Base-by-base conservation (phyloP, 2,329 filamentous ascomycete genomes). In the Fusarium zealandicum region DNA sequence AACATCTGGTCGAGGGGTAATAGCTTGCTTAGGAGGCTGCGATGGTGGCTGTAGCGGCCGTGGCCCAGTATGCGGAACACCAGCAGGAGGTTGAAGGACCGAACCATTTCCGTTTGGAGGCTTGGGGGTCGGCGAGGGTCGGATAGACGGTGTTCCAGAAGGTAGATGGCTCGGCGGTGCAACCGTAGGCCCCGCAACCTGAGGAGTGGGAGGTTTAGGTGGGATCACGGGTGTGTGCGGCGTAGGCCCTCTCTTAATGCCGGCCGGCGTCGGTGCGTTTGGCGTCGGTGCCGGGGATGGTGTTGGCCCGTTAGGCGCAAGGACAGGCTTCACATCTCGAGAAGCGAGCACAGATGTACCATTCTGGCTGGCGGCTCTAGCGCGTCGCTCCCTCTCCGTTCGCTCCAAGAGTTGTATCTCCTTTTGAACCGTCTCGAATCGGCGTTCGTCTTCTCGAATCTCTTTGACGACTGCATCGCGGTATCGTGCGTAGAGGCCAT, bases 401-500 rank as follows among this genome's bases (percentile, higher is more conserved):
- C 81, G 80, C 70, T 93, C 85, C 41, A 95, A 81, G 52, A 86
- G 81, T 32, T 80, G 76, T 43, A 96, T 84, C 61, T 96, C 89
- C 53, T 79, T 79, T 71, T 86, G 82, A 36, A 93, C 75, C 14
- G 76, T 75, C 20, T 82, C 80, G 68, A 88, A 89, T 44, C 78
- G 80, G 53, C 80, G 81, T 76, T 97, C 93, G 57, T 95, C 88
- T 49, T 89, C 84, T 53, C 83, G 80, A 54, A 97, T 90, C 66
- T 88, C 82, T 50, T 79, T 77, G n/a, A 92, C 81, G 41, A 88
- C 79, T 36, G 87, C 78, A 38, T 89, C 84, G 59, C 87, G 83
- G 71, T 96, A 97, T 57, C 84, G 82, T 11, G 83, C 81, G 70
- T 95, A 96, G 2, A 96, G 80, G 60, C 88, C 85, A 51, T 88